Base-by-base conservation (phyloP, 106 monocot species). In the Phalaenopsis equestris region DNA sequence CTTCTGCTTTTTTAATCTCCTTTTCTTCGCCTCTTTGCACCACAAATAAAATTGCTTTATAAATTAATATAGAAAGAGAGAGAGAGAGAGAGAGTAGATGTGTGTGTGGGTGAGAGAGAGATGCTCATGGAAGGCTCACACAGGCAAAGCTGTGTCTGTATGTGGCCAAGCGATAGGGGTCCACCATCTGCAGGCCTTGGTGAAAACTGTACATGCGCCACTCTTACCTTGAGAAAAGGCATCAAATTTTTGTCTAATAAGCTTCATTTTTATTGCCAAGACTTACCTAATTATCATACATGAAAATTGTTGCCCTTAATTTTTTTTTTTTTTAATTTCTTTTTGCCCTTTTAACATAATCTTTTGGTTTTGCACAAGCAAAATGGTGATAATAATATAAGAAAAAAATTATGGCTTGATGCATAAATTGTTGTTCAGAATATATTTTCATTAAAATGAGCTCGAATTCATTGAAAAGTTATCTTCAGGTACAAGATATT, bases 181-280 rank as follows among this genome's bases (percentile, higher is more conserved):
- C 70, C 70, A 70, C 70, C 70, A 15, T 38, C 70, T 61, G 61
- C 61, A 61, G 61, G 61, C 61, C 61, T 61, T 61, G 61, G 18
- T 52, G 14, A 61, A 61, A 61, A 61, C 61, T 6, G 21, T 61
- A 61, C 6, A 21, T 61, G n/a, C 61, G 21, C 61, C 61, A 61
- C 21, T 61, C 21, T 61, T 61, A 21, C 61, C 61, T 61, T 61
- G 61, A 61, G 61, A 61, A 21, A 30, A 61, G 61, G 21, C 52
- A 15, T 15, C 2, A 61, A 61, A 5, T 21, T 61, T 18, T 6
- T 4, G 61, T 61, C 61, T 6, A n/a, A 61, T 21, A 21, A 6
- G 61, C 61, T 61, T 61, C n/a, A 61, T 61, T 61, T 61, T 61
- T 61, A 10, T 21, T 61, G n/a, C 61, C 21, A 61, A 21, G 61